phyloP scores from a whole-genome alignment of 192 early-diverging fungal species.

The Funneliformis geosporum region DNA sequence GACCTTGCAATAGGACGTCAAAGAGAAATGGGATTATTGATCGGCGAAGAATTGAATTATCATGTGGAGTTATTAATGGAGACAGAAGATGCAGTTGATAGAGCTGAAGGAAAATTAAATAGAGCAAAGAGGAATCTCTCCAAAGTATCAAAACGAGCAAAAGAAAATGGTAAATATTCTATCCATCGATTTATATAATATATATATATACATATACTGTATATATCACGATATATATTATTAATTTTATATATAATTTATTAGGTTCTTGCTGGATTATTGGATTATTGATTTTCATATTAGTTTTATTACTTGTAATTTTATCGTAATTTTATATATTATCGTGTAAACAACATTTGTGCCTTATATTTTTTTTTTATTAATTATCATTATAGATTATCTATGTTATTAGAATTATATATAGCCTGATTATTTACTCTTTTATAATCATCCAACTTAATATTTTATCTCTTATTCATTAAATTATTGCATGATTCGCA shows the following conservation, averaged over 20 bases:
- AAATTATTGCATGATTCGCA: neutral
- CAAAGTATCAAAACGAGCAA: conserved; percentile 52
- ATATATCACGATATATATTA: neutral
- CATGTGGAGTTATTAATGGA: conserved; percentile 74
- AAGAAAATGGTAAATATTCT: conserved; percentile 52
- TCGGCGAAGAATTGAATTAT: conserved; percentile 71
- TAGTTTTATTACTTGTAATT: neutral
- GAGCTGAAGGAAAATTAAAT: conserved; percentile 47
- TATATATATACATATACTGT: too few species aligned
- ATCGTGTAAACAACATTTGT: neutral
- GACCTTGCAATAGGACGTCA: conserved; percentile 63
- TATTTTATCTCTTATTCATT: neutral
- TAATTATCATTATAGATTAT: neutral
- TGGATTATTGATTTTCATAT: neutral
- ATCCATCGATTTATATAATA: neutral
- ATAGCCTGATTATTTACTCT: neutral
- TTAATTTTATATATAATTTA: neutral
- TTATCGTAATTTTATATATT: neutral
- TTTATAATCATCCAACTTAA: neutral
- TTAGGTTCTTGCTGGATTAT: neutral
- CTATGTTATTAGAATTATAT: neutral
- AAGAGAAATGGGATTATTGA: conserved; percentile 68
- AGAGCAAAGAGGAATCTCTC: conserved; percentile 52
- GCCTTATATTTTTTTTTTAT: neutral
- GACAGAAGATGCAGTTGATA: conserved; percentile 66